phyloP scores from a whole-genome alignment of 352 stramenopile species.

The Globisporangium canariense region DNA sequence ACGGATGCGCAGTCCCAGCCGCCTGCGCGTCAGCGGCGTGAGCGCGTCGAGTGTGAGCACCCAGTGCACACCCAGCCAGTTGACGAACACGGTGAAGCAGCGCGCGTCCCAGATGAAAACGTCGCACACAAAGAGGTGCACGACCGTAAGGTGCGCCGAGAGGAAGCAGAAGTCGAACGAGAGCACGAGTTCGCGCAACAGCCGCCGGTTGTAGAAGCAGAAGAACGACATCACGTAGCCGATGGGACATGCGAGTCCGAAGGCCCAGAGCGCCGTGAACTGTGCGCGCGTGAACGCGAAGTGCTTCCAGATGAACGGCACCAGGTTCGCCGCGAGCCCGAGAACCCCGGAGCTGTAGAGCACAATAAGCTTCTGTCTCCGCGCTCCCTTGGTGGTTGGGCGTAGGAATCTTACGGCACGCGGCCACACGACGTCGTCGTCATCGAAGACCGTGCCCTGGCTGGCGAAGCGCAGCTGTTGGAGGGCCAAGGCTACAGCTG shows the following conservation, averaged over 20 bases:
- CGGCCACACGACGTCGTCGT: not conserved
- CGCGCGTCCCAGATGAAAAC: conserved; percentile 19
- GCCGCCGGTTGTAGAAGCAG: conserved; percentile 1
- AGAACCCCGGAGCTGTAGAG: not conserved
- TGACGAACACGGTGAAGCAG: conserved; percentile 2
- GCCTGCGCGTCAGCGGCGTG: conserved; percentile 8
- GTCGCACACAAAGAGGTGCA: conserved; percentile 20
- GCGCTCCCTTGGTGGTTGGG: not conserved
- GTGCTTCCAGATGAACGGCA: conserved; percentile 1
- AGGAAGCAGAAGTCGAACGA: conserved; percentile 32
- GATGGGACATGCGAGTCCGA: not conserved
- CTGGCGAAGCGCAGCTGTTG: not conserved
- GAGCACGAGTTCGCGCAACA: not conserved
- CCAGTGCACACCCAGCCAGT: conserved; percentile 21
- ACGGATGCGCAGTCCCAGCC: conserved; percentile 9
- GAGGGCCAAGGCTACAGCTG: not conserved
- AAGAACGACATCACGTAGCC: not conserved
- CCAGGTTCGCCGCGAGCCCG: not conserved
- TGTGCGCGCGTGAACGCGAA: not conserved
- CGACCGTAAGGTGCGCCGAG: conserved; percentile 19
- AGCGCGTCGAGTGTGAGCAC: conserved; percentile 24
- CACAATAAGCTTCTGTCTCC: not conserved
- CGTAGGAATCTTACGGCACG: not conserved
- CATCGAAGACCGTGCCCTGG: not conserved
- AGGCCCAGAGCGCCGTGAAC: not conserved